These are phyloP conservation scores for Mycosarcoma mackinlayi DNA, from an alignment of 1,284 basidiomycete species.

Conservation along the genomic window DNA sequence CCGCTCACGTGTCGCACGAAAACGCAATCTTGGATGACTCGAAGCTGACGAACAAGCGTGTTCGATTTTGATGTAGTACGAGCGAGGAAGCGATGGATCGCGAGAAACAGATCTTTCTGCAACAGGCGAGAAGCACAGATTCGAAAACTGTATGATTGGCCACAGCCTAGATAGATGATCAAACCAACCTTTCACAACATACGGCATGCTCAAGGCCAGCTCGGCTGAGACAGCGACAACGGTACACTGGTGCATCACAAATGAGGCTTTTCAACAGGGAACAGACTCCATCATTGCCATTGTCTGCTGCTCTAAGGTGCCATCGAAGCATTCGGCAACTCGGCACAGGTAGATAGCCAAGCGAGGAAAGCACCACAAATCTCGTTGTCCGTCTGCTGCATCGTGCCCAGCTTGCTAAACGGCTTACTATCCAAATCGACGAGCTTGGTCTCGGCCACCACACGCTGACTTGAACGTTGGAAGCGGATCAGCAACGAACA, in stretches of 20 bases:
- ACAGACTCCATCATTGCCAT: not conserved
- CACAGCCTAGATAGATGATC: not conserved
- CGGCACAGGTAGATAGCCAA: slow-evolving; percentile 16
- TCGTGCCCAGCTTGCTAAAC: slow-evolving; percentile 76
- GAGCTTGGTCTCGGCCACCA: slow-evolving; percentile 15
- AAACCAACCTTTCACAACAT: no score
- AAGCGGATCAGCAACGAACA: slow-evolving; percentile 83
- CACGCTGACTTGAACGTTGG: not conserved
- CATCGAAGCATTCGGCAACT: slow-evolving; percentile 4
- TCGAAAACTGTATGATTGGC: slow-evolving; percentile 7
- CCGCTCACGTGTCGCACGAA: not conserved
- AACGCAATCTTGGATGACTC: slow-evolving; percentile 3
- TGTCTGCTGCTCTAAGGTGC: not conserved
- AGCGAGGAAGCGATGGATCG: slow-evolving; percentile 36
- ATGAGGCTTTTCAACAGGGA: not conserved
- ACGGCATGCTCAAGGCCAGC: no score
- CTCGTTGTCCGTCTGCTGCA: slow-evolving; percentile 77
- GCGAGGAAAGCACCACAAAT: slow-evolving; percentile 25
- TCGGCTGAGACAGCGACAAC: not conserved
- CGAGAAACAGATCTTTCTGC: slow-evolving; percentile 30
- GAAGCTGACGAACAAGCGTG: no score
- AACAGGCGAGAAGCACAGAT: slow-evolving; percentile 8
- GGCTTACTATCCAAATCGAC: slow-evolving; percentile 88
- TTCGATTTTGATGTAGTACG: slow-evolving; percentile 30
- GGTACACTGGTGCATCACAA: not conserved